These are phyloP conservation scores for Tolypocladium cylindrosporum DNA, from an alignment of 2,329 filamentous ascomycete species.

Conservation along the genomic window DNA sequence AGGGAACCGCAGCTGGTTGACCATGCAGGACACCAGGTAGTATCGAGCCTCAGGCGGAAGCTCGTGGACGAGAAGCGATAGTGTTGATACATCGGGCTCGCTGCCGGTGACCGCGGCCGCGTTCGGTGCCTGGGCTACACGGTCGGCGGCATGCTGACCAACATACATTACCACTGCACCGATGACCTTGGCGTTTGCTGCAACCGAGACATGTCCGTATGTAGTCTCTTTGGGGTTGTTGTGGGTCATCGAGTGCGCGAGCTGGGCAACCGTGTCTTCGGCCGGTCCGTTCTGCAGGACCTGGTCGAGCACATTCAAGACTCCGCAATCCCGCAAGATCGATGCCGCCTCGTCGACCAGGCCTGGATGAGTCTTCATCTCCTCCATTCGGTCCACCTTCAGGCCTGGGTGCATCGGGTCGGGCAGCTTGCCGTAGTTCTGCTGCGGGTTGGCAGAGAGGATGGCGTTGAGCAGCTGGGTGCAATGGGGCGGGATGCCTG, in stretches of 20 bases:
- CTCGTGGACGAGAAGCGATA: conserved; percentile 69
- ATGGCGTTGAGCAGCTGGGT: conserved; percentile 84
- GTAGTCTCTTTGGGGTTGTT: conserved; percentile 47
- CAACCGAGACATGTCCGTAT: conserved; percentile 56
- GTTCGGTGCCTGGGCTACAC: conserved; percentile 47
- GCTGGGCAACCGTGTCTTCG: conserved; percentile 64
- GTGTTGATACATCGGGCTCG: conserved; percentile 52
- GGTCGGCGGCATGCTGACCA: conserved; percentile 59
- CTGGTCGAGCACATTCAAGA: conserved; percentile 50
- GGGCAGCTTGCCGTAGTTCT: conserved; percentile 53
- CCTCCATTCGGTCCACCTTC: conserved; percentile 68
- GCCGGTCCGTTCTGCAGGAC: conserved; percentile 51
- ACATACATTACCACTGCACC: conserved; percentile 80
- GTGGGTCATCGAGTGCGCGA: conserved; percentile 63
- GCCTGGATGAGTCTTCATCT: conserved; percentile 57
- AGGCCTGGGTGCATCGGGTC: conserved; percentile 45
- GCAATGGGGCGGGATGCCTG: conserved; percentile 72
- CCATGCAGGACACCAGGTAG: conserved; percentile 72
- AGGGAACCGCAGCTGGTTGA: conserved; percentile 85
- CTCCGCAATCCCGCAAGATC: conserved; percentile 43
- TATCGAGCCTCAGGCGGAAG: conserved; percentile 72
- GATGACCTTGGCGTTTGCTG: conserved; percentile 60
- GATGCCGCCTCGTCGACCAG: conserved; percentile 53
- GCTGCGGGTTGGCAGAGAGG: conserved; percentile 69
- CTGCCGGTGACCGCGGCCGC: conserved; percentile 35